Evolutionary conservation across 179 eudicot species (phyloP).

Genomic region (Sideroxylon spinosum): DNA sequence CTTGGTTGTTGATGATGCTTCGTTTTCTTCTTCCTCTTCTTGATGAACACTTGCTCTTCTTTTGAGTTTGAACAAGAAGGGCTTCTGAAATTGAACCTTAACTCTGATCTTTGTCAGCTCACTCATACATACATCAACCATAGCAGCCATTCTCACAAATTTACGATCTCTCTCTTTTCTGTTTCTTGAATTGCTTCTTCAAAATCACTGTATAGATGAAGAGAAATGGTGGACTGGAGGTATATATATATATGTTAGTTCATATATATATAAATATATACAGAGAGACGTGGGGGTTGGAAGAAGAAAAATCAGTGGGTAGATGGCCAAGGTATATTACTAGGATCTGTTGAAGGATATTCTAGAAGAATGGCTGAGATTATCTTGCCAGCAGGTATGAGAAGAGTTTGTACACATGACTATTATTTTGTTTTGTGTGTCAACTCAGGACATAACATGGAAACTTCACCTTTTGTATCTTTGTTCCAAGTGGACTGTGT

Average conservation of each 20-base stretch:
- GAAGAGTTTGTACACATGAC: not conserved
- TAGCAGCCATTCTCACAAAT: slow-evolving; percentile 20
- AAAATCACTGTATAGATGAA: slow-evolving; percentile 4
- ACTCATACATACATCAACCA: slow-evolving; percentile 33
- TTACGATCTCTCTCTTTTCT: not conserved
- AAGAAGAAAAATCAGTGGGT: slow-evolving; percentile 3
- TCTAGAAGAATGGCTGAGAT: slow-evolving; percentile 2
- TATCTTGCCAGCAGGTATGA: not conserved
- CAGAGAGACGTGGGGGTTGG: not conserved
- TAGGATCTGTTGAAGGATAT: slow-evolving; percentile 10
- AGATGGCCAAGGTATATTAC: not conserved
- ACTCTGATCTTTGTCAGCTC: slow-evolving; percentile 34
- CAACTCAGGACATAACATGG: not conserved
- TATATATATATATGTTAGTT: not conserved
- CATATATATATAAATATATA: slow-evolving; percentile 4
- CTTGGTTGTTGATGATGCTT: not conserved
- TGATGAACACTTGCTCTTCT: slow-evolving; percentile 16
- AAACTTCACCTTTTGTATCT: not conserved
- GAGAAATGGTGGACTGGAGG: not conserved
- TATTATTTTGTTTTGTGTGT: slow-evolving; percentile 2
- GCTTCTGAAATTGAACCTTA: slow-evolving; percentile 23
- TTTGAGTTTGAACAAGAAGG: slow-evolving; percentile 20
- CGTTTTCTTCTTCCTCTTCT: not conserved
- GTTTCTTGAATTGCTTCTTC: not conserved
- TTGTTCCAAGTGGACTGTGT: not conserved